Evolutionary conservation across 2,329 filamentous ascomycete species (phyloP).

Genomic region (Talaromyces sp.): DNA sequence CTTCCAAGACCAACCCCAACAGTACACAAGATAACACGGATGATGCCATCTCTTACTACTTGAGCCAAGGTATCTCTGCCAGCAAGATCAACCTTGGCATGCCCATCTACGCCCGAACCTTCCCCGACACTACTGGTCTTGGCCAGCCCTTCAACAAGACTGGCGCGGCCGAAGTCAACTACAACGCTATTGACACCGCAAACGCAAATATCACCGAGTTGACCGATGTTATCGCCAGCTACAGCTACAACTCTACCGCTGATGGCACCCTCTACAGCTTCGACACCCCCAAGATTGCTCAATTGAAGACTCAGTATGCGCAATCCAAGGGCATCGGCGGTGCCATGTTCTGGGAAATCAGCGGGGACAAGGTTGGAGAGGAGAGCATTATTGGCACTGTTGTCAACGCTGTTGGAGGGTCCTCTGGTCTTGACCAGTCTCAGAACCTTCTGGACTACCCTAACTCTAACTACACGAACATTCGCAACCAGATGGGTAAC

Average conservation of each 20-base stretch:
- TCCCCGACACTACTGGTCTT: slow-evolving; percentile 71
- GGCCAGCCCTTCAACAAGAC: slow-evolving; percentile 45
- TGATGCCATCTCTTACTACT: slow-evolving; percentile 62
- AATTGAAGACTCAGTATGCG: slow-evolving; percentile 52
- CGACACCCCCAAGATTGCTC: slow-evolving; percentile 56
- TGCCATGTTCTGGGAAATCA: slow-evolving; percentile 96
- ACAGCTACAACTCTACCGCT: slow-evolving; percentile 59
- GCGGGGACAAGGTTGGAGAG: slow-evolving; percentile 61
- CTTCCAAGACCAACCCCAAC: background rate
- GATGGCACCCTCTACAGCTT: slow-evolving; percentile 64
- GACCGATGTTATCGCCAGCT: slow-evolving; percentile 55
- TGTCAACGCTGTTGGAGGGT: slow-evolving; percentile 25
- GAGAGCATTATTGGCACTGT: slow-evolving; percentile 33
- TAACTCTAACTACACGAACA: slow-evolving; percentile 50
- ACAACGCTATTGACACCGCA: slow-evolving; percentile 70
- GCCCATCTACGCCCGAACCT: slow-evolving; percentile 90
- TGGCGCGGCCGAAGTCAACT: slow-evolving; percentile 63
- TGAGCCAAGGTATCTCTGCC: slow-evolving; percentile 75
- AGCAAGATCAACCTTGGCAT: slow-evolving; percentile 81
- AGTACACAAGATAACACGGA: slow-evolving; percentile 3
- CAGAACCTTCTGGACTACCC: slow-evolving; percentile 49
- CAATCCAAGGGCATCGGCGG: slow-evolving; percentile 62
- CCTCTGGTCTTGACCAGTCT: slow-evolving; percentile 36
- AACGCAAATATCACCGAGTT: slow-evolving; percentile 60
- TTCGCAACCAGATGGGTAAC: slow-evolving; percentile 26